phyloP scores from a whole-genome alignment of 805 yeast genomes.

The Kodamaea restingae region DNA sequence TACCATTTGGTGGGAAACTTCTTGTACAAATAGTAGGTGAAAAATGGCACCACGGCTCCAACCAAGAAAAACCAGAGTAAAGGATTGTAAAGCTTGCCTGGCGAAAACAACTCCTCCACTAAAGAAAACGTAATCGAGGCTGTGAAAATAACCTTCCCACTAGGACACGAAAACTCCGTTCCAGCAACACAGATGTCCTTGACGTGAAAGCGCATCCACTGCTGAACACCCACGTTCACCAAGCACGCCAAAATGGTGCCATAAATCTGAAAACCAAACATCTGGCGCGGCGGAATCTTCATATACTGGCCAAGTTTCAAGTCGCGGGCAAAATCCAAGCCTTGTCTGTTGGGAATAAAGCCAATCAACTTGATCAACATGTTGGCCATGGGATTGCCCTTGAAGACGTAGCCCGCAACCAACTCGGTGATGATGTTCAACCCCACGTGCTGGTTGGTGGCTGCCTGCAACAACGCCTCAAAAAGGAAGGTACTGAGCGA shows the following conservation, averaged over 20 bases:
- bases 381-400: slow-evolving; percentile 47
- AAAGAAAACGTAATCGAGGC: slow-evolving; percentile 44
- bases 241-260: slow-evolving; percentile 43
- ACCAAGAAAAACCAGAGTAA: slow-evolving; percentile 37
- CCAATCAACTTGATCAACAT: slow-evolving; percentile 47
- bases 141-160: slow-evolving; percentile 38
- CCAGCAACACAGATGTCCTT: slow-evolving; percentile 24
- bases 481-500: slow-evolving; percentile 32
- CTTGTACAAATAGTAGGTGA: slow-evolving; percentile 35
- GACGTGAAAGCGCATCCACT: slow-evolving; percentile 39
- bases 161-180: slow-evolving; percentile 26
- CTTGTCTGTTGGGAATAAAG: slow-evolving; percentile 46
- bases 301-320: slow-evolving; percentile 43
- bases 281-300: slow-evolving; percentile 37
- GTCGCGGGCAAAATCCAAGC: slow-evolving; percentile 46
- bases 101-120: slow-evolving; percentile 20
- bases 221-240: slow-evolving; percentile 37
- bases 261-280: slow-evolving; percentile 40
- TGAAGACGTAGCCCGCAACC: slow-evolving; percentile 41
- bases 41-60: slow-evolving; percentile 34
- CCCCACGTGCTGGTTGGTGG: slow-evolving; percentile 36
- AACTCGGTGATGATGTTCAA: slow-evolving; percentile 42
- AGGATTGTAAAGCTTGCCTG: slow-evolving; percentile 23
- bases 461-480: slow-evolving; percentile 35
- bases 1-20: slow-evolving; percentile 35